Conservation (phyloP, 169 alveolate genomes). For the Babesia ovis region DNA sequence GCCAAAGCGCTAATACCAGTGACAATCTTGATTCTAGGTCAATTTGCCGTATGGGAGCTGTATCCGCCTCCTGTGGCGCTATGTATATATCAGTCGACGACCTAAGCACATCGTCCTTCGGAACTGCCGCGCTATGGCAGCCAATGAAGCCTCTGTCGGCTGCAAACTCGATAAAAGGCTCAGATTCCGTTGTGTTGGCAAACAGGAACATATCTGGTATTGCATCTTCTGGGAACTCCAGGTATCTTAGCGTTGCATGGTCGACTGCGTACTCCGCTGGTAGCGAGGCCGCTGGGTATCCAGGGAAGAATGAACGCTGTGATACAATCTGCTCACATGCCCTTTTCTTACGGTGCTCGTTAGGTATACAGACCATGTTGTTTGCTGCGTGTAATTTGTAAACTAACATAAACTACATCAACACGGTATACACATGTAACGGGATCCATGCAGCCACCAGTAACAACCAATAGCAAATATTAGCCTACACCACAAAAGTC, state of each 20-base stretch:
- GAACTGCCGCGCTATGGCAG: constrained; percentile 39
- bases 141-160: constrained; percentile 57
- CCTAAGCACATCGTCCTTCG: constrained; percentile 28
- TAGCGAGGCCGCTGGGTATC: constrained; percentile 59
- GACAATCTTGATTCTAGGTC: constrained; percentile 51
- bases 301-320: constrained; percentile 69
- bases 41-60: constrained; percentile 30
- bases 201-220: constrained; percentile 61
- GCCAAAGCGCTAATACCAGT: constrained; percentile 33
- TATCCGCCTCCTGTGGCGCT: constrained; percentile 37
- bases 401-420: neutral
- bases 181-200: constrained; percentile 33
- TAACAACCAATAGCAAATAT: neutral
- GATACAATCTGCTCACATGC: constrained; percentile 52
- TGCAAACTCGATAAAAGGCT: constrained; percentile 67
- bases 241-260: constrained; percentile 41
- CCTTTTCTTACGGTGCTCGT: constrained; percentile 19
- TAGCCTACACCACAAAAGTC: neutral
- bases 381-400: constrained; percentile 27
- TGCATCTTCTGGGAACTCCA: constrained; percentile 61
- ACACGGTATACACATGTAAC: too few relatives aligned
- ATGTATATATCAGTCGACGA: constrained; percentile 54
- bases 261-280: constrained; percentile 70
- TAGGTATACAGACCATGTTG: constrained; percentile 66
- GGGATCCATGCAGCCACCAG: neutral